Conservation (phyloP, 768 basidiomycete genomes). For the Tulasnella sp. region DNA sequence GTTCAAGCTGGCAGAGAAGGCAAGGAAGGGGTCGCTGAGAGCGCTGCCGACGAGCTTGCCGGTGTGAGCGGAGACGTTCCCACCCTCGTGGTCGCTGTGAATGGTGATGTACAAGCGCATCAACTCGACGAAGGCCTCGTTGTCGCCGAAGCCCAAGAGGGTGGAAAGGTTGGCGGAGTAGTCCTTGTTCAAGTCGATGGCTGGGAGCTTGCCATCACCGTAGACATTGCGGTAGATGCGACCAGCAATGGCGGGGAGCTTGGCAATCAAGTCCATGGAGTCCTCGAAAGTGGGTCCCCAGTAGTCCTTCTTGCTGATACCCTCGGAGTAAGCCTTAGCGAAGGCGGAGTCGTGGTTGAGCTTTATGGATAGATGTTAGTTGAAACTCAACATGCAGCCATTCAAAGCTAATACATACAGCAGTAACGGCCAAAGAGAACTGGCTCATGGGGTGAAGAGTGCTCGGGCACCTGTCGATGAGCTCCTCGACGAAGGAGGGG, state of each 20-base stretch:
- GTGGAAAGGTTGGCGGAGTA: constrained; percentile 85
- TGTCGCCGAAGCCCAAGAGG: constrained; percentile 88
- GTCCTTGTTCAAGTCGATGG: constrained; percentile 79
- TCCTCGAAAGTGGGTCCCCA: constrained; percentile 94
- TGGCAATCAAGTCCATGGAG: constrained; percentile 89
- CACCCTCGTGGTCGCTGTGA: constrained; percentile 98
- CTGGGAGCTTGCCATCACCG: constrained; percentile 78
- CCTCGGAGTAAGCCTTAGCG: constrained; percentile 89
- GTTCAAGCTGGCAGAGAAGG: constrained; percentile 87
- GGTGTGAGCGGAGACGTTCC: constrained; percentile 95
- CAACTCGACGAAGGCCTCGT: constrained; percentile 84
- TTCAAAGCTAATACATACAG: constrained; percentile 46
- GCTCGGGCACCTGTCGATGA: constrained; percentile 87
- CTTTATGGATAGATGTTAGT: constrained; percentile 37
- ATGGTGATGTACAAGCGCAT: constrained; percentile 95
- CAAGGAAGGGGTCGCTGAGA: constrained; percentile 94
- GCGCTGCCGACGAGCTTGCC: constrained; percentile 92
- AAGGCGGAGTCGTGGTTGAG: constrained; percentile 95
- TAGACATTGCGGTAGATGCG: constrained; percentile 88
- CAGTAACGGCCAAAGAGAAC: constrained; percentile 93
- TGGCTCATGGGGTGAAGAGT: constrained; percentile 99
- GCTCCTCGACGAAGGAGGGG: constrained; percentile 93
- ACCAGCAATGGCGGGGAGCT: constrained; percentile 93
- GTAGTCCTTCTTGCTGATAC: constrained; percentile 92
- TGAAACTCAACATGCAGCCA: neutral